Percentiles rank a stretch among this genome's conserved stretches.
phyloP scores from a whole-genome alignment of 805 yeast genomes.

The Cyberlindnera lachancei region DNA sequence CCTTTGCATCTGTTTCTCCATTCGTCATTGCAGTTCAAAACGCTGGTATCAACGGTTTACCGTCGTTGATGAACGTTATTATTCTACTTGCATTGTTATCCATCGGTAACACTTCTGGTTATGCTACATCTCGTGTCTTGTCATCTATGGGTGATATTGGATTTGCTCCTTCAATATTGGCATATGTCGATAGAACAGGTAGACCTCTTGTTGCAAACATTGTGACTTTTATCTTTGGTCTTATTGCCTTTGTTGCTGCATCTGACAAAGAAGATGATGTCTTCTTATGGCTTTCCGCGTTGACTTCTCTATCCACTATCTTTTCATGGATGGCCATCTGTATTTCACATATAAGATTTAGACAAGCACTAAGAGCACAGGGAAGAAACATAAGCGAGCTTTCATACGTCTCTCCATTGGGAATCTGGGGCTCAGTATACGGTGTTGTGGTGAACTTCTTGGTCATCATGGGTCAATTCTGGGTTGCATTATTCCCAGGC shows the following conservation, averaged over 20 bases:
- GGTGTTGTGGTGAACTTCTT: conserved; percentile 51
- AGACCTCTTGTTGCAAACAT: conserved; percentile 55
- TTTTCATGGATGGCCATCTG: conserved; percentile 61
- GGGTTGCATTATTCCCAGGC: conserved; percentile 74
- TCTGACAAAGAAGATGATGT: conserved; percentile 43
- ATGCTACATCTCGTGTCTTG: conserved; percentile 60
- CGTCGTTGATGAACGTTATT: conserved; percentile 60
- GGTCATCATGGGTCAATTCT: conserved; percentile 70
- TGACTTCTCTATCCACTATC: conserved; percentile 52
- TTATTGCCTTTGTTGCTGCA: conserved; percentile 53
- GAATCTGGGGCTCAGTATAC: conserved; percentile 57
- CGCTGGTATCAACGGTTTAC: conserved; percentile 59
- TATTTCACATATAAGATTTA: conserved; percentile 51
- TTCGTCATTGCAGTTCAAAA: conserved; percentile 63
- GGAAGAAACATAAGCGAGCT: conserved; percentile 59
- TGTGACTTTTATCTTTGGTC: conserved; percentile 45
- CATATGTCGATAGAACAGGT: conserved; percentile 59
- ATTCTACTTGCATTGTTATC: conserved; percentile 60
- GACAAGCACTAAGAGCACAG: conserved; percentile 56
- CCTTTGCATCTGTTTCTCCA: conserved; percentile 64
- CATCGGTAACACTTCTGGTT: conserved; percentile 68
- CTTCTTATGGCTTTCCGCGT: conserved; percentile 56
- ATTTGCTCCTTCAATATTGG: conserved; percentile 48
- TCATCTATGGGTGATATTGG: conserved; percentile 59
- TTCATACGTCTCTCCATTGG: conserved; percentile 58